Conservation (phyloP, 129 eudicot genomes). For the Flaveria sonorensis region DNA sequence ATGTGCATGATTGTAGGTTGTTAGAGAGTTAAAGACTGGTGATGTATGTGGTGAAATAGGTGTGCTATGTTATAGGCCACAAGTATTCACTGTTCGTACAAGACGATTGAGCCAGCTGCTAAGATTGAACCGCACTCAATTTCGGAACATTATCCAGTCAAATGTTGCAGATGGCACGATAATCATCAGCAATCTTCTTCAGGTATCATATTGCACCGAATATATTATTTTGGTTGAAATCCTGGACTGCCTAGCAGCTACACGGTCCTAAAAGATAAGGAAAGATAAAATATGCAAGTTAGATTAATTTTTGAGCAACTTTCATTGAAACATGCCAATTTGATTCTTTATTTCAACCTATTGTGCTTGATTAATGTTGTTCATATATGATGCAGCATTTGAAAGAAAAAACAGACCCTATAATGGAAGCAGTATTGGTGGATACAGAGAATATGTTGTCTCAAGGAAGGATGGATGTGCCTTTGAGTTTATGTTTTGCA, state of each 20-base stretch:
- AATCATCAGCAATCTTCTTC: constrained; percentile 69
- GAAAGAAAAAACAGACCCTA: constrained; percentile 57
- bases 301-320: background rate
- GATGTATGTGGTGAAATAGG: constrained; percentile 77
- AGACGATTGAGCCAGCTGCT: constrained; percentile 70
- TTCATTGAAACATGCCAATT: background rate
- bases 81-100: constrained; percentile 63
- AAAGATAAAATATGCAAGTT: background rate
- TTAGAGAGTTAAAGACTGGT: constrained; percentile 57
- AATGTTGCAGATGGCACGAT: constrained; percentile 77
- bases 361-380: background rate
- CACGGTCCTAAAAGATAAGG: background rate
- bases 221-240: background rate
- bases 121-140: constrained; percentile 59
- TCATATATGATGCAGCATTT: constrained; percentile 53
- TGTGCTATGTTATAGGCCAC: constrained; percentile 74
- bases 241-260: background rate
- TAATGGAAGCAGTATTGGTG: constrained; percentile 51
- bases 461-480: constrained; percentile 80
- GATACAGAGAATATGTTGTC: constrained; percentile 67
- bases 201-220: constrained; percentile 36
- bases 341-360: background rate
- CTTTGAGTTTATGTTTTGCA: constrained; percentile 82
- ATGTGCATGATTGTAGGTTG: constrained; percentile 40
- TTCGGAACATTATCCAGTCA: constrained; percentile 57